A percentile compares a stretch with the other conserved stretches of the same genome.
phyloP scores from a whole-genome alignment of 1,284 basidiomycete genomes.

The Vanrija humicola region DNA sequence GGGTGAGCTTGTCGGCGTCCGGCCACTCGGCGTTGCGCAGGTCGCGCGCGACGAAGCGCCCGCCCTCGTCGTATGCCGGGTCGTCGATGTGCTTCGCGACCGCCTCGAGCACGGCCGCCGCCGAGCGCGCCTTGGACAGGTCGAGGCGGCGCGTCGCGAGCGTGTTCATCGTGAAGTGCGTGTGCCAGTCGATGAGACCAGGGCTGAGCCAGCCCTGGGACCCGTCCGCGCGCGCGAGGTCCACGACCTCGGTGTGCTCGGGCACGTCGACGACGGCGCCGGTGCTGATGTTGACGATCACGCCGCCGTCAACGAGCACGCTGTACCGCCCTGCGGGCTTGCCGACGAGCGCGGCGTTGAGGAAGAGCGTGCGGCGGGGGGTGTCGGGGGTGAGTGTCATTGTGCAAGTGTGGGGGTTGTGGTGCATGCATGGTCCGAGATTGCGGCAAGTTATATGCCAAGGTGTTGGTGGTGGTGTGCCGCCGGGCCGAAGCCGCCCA shows the following conservation, averaged over 20 bases:
- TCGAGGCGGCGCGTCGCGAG: slow-evolving; percentile 24
- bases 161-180: slow-evolving; percentile 31
- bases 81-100: slow-evolving; percentile 15
- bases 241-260: not conserved
- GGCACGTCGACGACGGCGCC: not conserved
- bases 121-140: slow-evolving; percentile 19
- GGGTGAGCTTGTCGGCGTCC: slow-evolving; percentile 24
- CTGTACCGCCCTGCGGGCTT: slow-evolving; percentile 7
- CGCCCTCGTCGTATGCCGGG: slow-evolving; percentile 18
- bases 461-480: too few relatives aligned
- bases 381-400: too few relatives aligned
- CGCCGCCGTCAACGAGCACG: slow-evolving; percentile 14
- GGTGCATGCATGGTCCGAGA: too few relatives aligned
- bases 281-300: slow-evolving; percentile 7
- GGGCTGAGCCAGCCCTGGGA: slow-evolving; percentile 4
- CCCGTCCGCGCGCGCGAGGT: not conserved
- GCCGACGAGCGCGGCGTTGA: slow-evolving; percentile 26
- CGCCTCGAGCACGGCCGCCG: slow-evolving; percentile 17
- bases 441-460: too few relatives aligned
- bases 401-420: too few relatives aligned
- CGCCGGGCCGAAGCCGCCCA: too few relatives aligned
- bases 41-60: slow-evolving; percentile 22
- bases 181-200: slow-evolving; percentile 31
- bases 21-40: slow-evolving; percentile 32
- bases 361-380: slow-evolving; percentile 6